Base-by-base conservation (phyloP, 768 basidiomycete genomes). In the Tephrocybe sp. region DNA sequence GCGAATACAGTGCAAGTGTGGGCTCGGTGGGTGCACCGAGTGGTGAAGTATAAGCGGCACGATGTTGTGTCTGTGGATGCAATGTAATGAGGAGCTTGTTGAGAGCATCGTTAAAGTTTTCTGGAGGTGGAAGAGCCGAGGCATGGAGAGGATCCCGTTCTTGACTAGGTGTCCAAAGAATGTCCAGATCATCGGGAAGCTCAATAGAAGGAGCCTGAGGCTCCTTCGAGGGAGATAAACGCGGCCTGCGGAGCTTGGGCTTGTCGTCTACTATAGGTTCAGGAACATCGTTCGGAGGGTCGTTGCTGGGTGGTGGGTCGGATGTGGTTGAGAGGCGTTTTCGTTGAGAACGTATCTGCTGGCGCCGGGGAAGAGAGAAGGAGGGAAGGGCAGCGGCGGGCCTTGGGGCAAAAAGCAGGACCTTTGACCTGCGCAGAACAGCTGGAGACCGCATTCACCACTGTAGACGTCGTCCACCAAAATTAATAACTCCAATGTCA, bases 1-100 rank as follows among this genome's bases (percentile, higher is more conserved):
- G 95, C 56, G 89, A 92, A 66, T 90, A 93, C 4, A 95, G 68
- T 0, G 84, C 89, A n/a, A 95, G 71, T 0, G 89, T 90, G 3
- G 93, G 93, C 63, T 94, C 92, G 25, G 81, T 60, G 0, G 80
- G 77, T 23, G 81, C 73, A 14, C 79, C 81, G 5, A 77, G 62
- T 3, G 74, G 66, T 9, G 85, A 70, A 12, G 81, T 53, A 67
- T 84, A 85, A 0, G 83, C 73, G 11, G 90, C 84, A 17, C 82
- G 78, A 56, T 90, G 82, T 63, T 93, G 91, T 4, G 85, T 86
- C 66, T 89, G 84, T 2, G 92, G 89, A 66, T 91, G 90, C 28
- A 93, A 73, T 3, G 86, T 79, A 53, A 93, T 82, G 51, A 85
- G 78, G 6, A 93, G 65, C 56, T 91, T 90, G 53, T 87, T 81